Conservation (phyloP, 2,329 filamentous ascomycete genomes). For the Ophiocordyceps polyrhachis-furcata region DNA sequence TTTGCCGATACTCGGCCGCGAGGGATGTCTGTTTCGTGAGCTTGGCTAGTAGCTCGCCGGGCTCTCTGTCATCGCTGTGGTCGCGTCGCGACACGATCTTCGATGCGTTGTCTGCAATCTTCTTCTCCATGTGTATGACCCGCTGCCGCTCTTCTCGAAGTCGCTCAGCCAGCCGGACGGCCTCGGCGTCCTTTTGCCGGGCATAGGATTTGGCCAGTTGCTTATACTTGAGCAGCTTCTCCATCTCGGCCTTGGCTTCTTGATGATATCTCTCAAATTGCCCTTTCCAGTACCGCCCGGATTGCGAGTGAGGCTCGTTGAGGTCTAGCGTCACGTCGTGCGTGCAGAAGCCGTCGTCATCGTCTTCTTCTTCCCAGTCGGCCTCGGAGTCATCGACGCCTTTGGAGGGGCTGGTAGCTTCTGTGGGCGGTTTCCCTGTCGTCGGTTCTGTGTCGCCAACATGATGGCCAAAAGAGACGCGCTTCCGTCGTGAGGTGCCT, state of each 20-base stretch:
- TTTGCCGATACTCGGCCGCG: slow-evolving; percentile 36
- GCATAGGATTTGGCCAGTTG: slow-evolving; percentile 63
- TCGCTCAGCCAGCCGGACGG: slow-evolving; percentile 43
- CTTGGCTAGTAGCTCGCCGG: slow-evolving; percentile 30
- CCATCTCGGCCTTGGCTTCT: slow-evolving; percentile 55
- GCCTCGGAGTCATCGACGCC: slow-evolving; percentile 18
- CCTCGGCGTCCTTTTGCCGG: slow-evolving; percentile 57
- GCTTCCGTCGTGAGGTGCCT: slow-evolving; percentile 39
- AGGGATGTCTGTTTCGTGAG: slow-evolving; percentile 38
- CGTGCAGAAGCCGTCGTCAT: slow-evolving; percentile 22
- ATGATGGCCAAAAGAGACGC: slow-evolving; percentile 45
- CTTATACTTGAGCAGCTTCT: slow-evolving; percentile 63
- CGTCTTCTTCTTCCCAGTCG: slow-evolving; percentile 34
- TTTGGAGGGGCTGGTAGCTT: background rate
- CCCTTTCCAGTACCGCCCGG: slow-evolving; percentile 63
- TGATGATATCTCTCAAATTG: slow-evolving; percentile 57
- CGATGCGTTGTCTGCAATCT: slow-evolving; percentile 39
- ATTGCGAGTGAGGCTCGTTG: slow-evolving; percentile 55
- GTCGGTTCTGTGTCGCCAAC: slow-evolving; percentile 21
- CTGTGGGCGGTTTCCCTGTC: slow-evolving; percentile 9
- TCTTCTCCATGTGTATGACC: slow-evolving; percentile 43
- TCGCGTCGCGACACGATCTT: slow-evolving; percentile 25
- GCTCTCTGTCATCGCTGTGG: slow-evolving; percentile 18
- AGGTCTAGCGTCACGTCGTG: slow-evolving; percentile 51
- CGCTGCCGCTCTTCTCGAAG: slow-evolving; percentile 50